Conservation (phyloP, 2,329 filamentous ascomycete species). For the Mollisia scopiformis region DNA sequence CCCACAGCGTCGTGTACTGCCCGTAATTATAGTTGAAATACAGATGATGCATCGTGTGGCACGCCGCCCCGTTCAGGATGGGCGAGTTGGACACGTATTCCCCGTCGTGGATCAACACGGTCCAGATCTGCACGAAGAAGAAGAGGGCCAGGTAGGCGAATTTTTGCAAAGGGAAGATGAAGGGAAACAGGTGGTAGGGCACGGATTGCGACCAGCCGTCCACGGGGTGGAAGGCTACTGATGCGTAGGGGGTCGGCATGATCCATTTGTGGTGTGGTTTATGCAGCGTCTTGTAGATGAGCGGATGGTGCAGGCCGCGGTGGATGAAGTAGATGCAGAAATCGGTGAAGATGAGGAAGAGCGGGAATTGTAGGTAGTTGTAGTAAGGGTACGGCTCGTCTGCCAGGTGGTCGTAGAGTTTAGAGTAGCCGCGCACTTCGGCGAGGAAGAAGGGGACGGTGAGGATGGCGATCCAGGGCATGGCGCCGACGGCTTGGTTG, state of each 20-base stretch:
- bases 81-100: slow-evolving; percentile 91
- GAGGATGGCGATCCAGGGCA: slow-evolving; percentile 82
- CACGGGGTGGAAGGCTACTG: slow-evolving; percentile 91
- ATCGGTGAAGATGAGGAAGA: slow-evolving; percentile 89
- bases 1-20: slow-evolving; percentile 92
- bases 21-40: slow-evolving; percentile 93
- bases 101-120: slow-evolving; percentile 93
- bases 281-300: slow-evolving; percentile 85
- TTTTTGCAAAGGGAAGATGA: slow-evolving; percentile 92
- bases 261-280: slow-evolving; percentile 99
- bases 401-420: slow-evolving; percentile 80
- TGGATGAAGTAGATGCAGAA: slow-evolving; percentile 92
- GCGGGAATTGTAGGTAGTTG: slow-evolving; percentile 80
- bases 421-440: slow-evolving; percentile 83
- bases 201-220: slow-evolving; percentile 88
- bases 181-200: slow-evolving; percentile 92
- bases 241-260: slow-evolving; percentile 93
- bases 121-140: slow-evolving; percentile 95
- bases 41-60: slow-evolving; percentile 89
- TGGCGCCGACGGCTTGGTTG: slow-evolving; percentile 71
- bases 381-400: slow-evolving; percentile 80
- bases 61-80: slow-evolving; percentile 92
- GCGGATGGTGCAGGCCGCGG: slow-evolving; percentile 79
- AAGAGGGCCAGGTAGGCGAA: slow-evolving; percentile 85
- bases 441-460: slow-evolving; percentile 80